These are phyloP conservation scores for Kodamaea nitidulidarum DNA, from an alignment of 805 yeast species.

Conservation along the genomic window DNA sequence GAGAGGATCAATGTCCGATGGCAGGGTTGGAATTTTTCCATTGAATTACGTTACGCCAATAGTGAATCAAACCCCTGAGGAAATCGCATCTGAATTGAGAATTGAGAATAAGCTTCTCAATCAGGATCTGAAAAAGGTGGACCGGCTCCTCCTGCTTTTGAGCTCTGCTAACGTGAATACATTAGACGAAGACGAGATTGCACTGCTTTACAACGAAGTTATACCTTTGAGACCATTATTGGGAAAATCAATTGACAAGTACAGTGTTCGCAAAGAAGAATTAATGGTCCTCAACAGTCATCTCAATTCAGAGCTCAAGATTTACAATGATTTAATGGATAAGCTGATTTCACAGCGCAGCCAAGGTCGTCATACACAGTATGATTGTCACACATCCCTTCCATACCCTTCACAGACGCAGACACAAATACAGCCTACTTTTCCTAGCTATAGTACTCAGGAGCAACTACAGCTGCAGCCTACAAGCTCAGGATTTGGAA, in stretches of 20 bases:
- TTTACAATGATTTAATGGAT: constrained; percentile 69
- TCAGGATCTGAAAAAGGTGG: constrained; percentile 55
- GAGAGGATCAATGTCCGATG: constrained; percentile 75
- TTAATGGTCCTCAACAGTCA: constrained; percentile 66
- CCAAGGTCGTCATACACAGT: constrained; percentile 3
- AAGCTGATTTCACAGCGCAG: constrained; percentile 18
- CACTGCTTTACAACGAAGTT: constrained; percentile 65
- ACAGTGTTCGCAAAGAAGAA: constrained; percentile 74
- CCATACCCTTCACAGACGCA: constrained; percentile 1
- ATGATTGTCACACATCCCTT: background rate
- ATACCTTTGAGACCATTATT: constrained; percentile 71
- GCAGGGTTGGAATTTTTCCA: constrained; percentile 85
- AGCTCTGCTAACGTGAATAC: constrained; percentile 32
- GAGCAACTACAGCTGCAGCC: constrained; percentile 24
- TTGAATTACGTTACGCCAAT: constrained; percentile 84
- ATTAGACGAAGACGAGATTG: constrained; percentile 60
- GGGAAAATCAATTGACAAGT: constrained; percentile 72
- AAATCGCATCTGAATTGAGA: constrained; percentile 47
- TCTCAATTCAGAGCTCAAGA: constrained; percentile 60
- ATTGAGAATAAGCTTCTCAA: constrained; percentile 52
- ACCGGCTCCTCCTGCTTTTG: constrained; percentile 59
- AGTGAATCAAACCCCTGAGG: constrained; percentile 59
- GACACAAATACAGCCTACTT: constrained; percentile 1
- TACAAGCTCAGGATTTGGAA: constrained; percentile 41
- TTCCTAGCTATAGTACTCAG: background rate